phyloP scores from a whole-genome alignment of 768 basidiomycete species.

The Ramaria rubella region DNA sequence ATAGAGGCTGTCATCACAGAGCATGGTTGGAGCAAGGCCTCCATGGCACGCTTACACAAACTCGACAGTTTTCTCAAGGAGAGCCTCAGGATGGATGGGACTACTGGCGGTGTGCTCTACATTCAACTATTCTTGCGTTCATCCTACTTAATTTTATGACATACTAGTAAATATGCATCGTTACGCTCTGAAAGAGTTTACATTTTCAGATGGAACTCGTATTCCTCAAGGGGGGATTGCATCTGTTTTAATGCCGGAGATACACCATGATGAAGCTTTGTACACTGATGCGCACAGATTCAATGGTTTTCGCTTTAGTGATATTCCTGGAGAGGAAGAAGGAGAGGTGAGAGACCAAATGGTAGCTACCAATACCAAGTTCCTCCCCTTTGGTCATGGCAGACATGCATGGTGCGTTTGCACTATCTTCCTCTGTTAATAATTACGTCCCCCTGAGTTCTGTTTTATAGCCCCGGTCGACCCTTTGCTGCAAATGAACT shows the following conservation, averaged over 20 bases:
- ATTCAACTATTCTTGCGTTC: background rate
- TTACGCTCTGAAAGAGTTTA: constrained; percentile 12
- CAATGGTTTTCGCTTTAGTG: constrained; percentile 14
- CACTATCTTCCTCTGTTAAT: background rate
- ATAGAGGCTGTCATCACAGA: constrained; percentile 26
- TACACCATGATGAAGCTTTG: constrained; percentile 14
- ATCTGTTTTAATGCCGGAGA: constrained; percentile 5
- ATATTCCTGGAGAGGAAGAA: background rate
- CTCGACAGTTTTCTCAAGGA: constrained; percentile 32
- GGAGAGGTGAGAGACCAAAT: constrained; percentile 16
- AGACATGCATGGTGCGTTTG: constrained; percentile 12
- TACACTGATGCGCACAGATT: constrained; percentile 14
- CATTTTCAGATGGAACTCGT: constrained; percentile 15
- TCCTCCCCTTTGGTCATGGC: constrained; percentile 8
- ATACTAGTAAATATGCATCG: constrained; percentile 8
- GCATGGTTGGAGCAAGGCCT: constrained; percentile 22
- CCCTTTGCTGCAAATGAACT: constrained; percentile 42
- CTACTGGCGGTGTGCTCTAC: constrained; percentile 19
- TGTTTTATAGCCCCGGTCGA: constrained; percentile 33
- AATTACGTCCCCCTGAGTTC: background rate
- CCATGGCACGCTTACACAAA: constrained; percentile 26
- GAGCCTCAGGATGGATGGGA: constrained; percentile 19
- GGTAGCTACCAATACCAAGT: constrained; percentile 3
- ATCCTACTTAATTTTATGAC: background rate
- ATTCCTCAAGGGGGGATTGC: constrained; percentile 21